Conservation (phyloP, 805 yeast species). For the Hanseniaspora clermontiae region DNA sequence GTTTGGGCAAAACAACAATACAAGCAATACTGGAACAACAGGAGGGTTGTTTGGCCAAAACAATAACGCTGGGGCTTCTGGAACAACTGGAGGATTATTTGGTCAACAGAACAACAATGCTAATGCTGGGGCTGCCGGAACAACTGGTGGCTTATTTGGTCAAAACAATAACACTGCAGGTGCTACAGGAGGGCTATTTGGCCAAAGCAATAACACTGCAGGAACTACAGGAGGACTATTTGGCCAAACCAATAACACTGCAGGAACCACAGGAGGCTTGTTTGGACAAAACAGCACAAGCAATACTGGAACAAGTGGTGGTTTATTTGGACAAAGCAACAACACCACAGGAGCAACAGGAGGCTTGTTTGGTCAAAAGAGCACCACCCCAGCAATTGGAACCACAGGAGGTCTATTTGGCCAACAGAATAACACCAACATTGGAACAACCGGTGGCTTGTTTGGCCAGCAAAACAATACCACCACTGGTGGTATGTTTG, state of each 20-base stretch:
- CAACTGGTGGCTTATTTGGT: conserved; percentile 15
- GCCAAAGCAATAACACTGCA: conserved; percentile 17
- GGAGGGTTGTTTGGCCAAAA: conserved; percentile 16
- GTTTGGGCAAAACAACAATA: conserved; percentile 20
- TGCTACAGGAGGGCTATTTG: conserved; percentile 14
- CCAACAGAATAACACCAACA: conserved; percentile 16
- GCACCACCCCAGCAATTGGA: conserved; percentile 16
- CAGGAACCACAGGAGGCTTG: conserved; percentile 30
- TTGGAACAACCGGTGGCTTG: conserved; percentile 17
- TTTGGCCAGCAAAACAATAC: conserved; percentile 19
- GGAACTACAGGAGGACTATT: conserved; percentile 19
- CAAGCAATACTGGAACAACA: conserved; percentile 15
- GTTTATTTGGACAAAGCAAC: conserved; percentile 24
- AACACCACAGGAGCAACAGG: conserved; percentile 14
- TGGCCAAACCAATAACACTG: conserved; percentile 15
- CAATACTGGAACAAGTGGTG: conserved; percentile 19
- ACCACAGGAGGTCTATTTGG: conserved; percentile 29
- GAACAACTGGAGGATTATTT: conserved; percentile 33
- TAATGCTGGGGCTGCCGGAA: background rate
- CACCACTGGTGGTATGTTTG: conserved; percentile 22
- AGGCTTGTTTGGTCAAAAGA: conserved; percentile 21
- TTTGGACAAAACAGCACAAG: conserved; percentile 30
- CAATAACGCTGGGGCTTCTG: conserved; percentile 8
- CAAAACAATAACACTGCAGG: conserved; percentile 19
- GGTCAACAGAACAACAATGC: conserved; percentile 23